Percentiles rank a stretch among this genome's conserved stretches.
Evolutionary conservation across 495 filamentous ascomycete species (phyloP).

Genomic region (Cercophora sp.): DNA sequence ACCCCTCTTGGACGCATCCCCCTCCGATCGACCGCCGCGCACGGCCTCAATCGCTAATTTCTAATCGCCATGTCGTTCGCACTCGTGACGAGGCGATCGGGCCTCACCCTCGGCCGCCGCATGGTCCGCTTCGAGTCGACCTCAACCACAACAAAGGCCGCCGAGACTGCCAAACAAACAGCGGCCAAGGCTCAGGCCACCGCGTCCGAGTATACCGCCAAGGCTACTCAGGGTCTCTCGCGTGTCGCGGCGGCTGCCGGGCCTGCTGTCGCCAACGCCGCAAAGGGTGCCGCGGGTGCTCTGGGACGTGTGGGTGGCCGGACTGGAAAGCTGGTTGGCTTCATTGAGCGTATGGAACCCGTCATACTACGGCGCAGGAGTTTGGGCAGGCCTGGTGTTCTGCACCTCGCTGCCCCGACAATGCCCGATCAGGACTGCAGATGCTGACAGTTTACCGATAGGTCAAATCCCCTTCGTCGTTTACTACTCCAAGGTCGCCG

Average conservation of each 20-base stretch:
- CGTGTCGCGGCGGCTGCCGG: constrained; percentile 77
- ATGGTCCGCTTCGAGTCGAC: constrained; percentile 49
- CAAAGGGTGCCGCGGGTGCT: constrained; percentile 58
- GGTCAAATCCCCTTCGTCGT: constrained; percentile 79
- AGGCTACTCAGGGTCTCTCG: constrained; percentile 82
- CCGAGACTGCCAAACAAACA: constrained; percentile 52
- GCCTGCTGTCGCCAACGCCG: constrained; percentile 66
- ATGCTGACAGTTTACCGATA: constrained; percentile 35
- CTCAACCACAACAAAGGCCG: constrained; percentile 50
- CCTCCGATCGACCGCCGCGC: not conserved
- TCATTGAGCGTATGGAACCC: constrained; percentile 90
- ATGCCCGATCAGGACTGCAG: too few species aligned
- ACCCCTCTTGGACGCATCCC: not conserved
- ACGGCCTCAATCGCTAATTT: not conserved
- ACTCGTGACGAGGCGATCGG: constrained; percentile 30
- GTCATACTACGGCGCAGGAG: too few species aligned
- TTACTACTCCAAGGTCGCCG: constrained; percentile 86
- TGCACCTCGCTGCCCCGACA: too few species aligned
- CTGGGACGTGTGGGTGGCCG: constrained; percentile 78
- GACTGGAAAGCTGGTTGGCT: constrained; percentile 73
- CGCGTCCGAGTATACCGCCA: constrained; percentile 61
- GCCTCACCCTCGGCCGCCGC: constrained; percentile 38
- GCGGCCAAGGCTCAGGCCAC: constrained; percentile 62
- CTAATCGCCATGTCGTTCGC: constrained; percentile 27
- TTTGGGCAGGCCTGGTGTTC: too few species aligned